Percentiles rank a stretch among this genome's conserved stretches.
phyloP scores from a whole-genome alignment of 2,329 filamentous ascomycete species.

The Pyrenophora graminea region DNA sequence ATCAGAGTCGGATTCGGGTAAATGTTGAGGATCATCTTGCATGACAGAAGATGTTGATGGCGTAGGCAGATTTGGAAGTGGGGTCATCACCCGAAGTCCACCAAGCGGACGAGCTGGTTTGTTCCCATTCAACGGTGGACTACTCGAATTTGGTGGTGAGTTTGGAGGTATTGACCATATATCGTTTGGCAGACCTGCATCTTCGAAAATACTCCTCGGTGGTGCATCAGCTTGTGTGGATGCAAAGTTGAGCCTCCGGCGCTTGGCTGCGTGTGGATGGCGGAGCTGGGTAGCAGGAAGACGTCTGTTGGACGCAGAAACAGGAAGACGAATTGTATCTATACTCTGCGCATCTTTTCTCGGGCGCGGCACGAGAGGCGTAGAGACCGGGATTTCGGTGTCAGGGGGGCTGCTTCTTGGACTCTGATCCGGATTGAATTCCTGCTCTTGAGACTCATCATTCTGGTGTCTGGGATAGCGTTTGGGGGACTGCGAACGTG shows the following conservation, averaged over 20 bases:
- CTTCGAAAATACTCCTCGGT: constrained; percentile 16
- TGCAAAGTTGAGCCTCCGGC: constrained; percentile 25
- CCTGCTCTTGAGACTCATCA: constrained; percentile 39
- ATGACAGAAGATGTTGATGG: constrained; percentile 40
- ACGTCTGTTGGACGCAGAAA: constrained; percentile 8
- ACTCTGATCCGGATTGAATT: constrained; percentile 33
- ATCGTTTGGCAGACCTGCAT: constrained; percentile 18
- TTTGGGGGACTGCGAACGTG: constrained; percentile 33
- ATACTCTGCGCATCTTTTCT: constrained; percentile 6
- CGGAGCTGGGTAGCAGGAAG: constrained; percentile 22
- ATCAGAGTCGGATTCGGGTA: constrained; percentile 30
- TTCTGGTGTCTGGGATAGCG: constrained; percentile 20
- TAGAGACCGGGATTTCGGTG: constrained; percentile 31
- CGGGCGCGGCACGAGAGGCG: constrained; percentile 18
- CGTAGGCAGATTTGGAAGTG: constrained; percentile 32
- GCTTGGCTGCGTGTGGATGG: constrained; percentile 21
- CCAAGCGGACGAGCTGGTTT: constrained; percentile 9
- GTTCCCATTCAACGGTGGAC: constrained; percentile 22
- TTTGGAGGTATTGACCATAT: constrained; percentile 48
- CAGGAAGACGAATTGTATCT: constrained; percentile 8
- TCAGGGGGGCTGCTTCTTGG: constrained; percentile 30
- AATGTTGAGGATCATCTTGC: constrained; percentile 18
- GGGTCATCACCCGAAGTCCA: constrained; percentile 6
- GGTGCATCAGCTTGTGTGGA: constrained; percentile 13
- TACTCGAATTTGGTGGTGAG: constrained; percentile 49